These are phyloP conservation scores for Pleurotus salmoneostramineus DNA, from an alignment of 768 basidiomycete genomes.

Conservation along the genomic window DNA sequence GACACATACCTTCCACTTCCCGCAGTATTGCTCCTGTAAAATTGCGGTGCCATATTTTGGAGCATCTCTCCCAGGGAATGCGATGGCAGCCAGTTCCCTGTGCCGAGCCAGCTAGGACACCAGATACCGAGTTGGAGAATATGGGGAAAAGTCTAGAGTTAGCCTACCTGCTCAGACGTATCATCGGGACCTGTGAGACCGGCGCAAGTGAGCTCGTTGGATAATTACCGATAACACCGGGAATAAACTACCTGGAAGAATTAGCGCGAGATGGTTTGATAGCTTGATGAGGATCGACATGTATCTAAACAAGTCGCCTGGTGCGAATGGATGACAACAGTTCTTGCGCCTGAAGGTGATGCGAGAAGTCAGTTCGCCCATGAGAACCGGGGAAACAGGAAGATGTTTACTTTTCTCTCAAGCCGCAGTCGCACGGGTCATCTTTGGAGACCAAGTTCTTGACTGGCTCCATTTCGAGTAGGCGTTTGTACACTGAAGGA, in stretches of 20 bases:
- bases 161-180: slow-evolving; percentile 59
- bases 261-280: slow-evolving; percentile 84
- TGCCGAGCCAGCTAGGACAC: slow-evolving; percentile 40
- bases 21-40: slow-evolving; percentile 65
- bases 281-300: slow-evolving; percentile 83
- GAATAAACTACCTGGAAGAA: slow-evolving; percentile 64
- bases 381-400: background rate
- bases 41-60: slow-evolving; percentile 64
- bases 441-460: slow-evolving; percentile 72
- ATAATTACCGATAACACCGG: background rate
- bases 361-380: background rate
- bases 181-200: slow-evolving; percentile 55
- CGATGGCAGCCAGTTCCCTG: slow-evolving; percentile 54
- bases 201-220: background rate
- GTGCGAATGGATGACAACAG: slow-evolving; percentile 43
- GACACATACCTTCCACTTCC: slow-evolving; percentile 72
- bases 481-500: slow-evolving; percentile 58
- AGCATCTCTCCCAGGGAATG: slow-evolving; percentile 52
- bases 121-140: background rate
- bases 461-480: slow-evolving; percentile 61
- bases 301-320: slow-evolving; percentile 70
- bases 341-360: slow-evolving; percentile 29
- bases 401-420: slow-evolving; percentile 44
- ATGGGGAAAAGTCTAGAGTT: background rate
- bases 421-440: slow-evolving; percentile 71